Evolutionary conservation across 2,329 filamentous ascomycete genomes (phyloP), one percentile per base, ranked within the genome.

Genomic region (Bipolaris gigantea): DNA sequence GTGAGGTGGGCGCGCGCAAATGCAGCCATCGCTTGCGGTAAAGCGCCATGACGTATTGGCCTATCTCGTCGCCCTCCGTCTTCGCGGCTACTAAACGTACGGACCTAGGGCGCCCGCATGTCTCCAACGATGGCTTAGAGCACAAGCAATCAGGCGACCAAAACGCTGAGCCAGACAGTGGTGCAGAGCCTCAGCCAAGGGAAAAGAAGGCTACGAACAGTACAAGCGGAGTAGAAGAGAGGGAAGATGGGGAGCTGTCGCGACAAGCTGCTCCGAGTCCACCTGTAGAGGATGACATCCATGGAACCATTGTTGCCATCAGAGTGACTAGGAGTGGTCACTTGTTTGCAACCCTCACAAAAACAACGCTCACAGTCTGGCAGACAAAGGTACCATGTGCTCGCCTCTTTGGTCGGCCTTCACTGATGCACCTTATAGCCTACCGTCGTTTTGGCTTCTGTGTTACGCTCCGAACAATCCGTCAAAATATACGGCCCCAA

Each of bases 351-450:
- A 91, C 91, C 42, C 90, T 97, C 69, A 97, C 93, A 0, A 79
- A 84, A 5, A 89, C 89, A 2, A 89, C 89, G 11, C 85, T 99
- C 73, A 91, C 89, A n/a, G 83, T 99, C 62, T 99, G 94, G 94
- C 94, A 99, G 77, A 93, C 90, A 50, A 93, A 93, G 83, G 91
- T 92, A 81, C 30, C 56, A 80, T 59, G n/a, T 67, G 32, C 38
- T 55, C 50, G 44, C 39, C n/a, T 55, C 41, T 39, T 52, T 18
- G 38, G 35, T 25, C 27, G 23, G 25, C 43, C 40, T 50, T 56
- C 62, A 50, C 69, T 71, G 57, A 67, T 61, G 25, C 57, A 27
- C 61, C 61, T 15, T 61, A 70, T 50, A 96, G 89, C 94, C 94
- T 44, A 92, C 91, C 49, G 92, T 92, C 21, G 85, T 97, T 27